phyloP scores from a whole-genome alignment of 306 rosid species.

The Inga leiocalycina region DNA sequence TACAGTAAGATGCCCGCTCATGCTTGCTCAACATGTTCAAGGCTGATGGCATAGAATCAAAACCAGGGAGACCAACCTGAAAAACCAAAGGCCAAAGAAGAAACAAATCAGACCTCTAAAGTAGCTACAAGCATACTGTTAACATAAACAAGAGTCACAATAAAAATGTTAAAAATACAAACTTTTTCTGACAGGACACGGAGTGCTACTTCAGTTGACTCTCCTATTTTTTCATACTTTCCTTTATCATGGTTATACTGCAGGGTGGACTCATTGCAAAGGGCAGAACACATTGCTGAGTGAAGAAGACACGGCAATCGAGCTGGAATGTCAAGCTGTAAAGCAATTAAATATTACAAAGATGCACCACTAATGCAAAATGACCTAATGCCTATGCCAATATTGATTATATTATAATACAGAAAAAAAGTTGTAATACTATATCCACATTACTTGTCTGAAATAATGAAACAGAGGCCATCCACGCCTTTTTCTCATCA shows the following conservation, averaged over 20 bases:
- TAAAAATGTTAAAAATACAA: constrained; percentile 31
- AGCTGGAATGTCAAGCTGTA: constrained; percentile 89
- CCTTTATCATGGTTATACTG: constrained; percentile 96
- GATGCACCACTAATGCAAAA: constrained; percentile 24
- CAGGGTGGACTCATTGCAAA: constrained; percentile 88
- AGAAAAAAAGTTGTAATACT: neutral
- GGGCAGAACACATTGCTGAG: constrained; percentile 91
- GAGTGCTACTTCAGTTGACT: constrained; percentile 98
- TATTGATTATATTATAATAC: neutral
- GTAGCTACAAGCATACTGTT: constrained; percentile 6
- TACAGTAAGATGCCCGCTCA: constrained; percentile 98
- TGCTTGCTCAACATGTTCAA: constrained; percentile 88
- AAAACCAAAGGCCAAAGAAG: constrained; percentile 24
- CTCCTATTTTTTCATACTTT: constrained; percentile 94
- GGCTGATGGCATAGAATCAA: constrained; percentile 91
- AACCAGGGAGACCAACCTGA: constrained; percentile 98
- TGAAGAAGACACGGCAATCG: constrained; percentile 88
- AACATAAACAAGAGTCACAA: constrained; percentile 29
- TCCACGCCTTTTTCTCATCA: neutral
- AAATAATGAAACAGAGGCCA: constrained; percentile 19
- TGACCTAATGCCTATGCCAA: constrained; percentile 11
- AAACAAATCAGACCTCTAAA: constrained; percentile 25
- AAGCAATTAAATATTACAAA: constrained; percentile 35
- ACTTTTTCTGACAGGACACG: constrained; percentile 97
- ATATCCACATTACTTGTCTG: neutral